Evolutionary conservation across 306 rosid species (phyloP).

Genomic region (Argentina anserina): DNA sequence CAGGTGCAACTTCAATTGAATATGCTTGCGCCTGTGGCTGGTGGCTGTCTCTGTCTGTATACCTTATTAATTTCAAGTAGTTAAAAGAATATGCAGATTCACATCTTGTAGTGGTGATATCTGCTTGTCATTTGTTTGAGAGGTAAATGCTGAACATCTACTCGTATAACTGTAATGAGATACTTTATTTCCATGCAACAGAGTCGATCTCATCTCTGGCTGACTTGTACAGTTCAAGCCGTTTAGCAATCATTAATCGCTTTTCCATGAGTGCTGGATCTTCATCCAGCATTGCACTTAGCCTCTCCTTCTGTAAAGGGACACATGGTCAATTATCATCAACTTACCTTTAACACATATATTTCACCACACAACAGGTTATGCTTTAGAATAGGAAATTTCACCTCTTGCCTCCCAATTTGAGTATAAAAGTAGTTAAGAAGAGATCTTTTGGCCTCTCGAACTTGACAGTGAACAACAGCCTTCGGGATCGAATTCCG

Average conservation of each 20-base stretch:
- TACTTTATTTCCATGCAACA: constrained; percentile 80
- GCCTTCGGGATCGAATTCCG: constrained; percentile 94
- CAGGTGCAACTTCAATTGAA: not conserved
- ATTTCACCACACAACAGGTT: not conserved
- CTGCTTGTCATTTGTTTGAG: not conserved
- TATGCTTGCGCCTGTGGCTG: not conserved
- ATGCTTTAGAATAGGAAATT: constrained; percentile 17
- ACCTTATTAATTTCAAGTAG: not conserved
- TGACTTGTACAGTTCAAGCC: constrained; percentile 93
- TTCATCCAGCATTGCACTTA: constrained; percentile 91
- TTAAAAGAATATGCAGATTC: constrained; percentile 5
- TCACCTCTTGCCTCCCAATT: constrained; percentile 90
- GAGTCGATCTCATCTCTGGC: constrained; percentile 95
- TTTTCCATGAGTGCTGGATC: constrained; percentile 91
- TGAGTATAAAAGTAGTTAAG: constrained; percentile 74
- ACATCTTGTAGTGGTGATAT: not conserved
- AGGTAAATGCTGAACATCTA: not conserved
- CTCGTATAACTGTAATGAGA: not conserved
- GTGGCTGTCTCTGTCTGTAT: not conserved
- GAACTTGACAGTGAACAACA: constrained; percentile 96
- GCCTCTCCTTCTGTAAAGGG: constrained; percentile 76
- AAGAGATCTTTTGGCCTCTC: constrained; percentile 95
- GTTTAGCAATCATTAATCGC: constrained; percentile 68
- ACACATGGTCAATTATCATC: constrained; percentile 1
- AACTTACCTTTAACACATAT: not conserved